Conservation (phyloP, 148 eudicot genomes). For the Fagopyrum homotropicum region DNA sequence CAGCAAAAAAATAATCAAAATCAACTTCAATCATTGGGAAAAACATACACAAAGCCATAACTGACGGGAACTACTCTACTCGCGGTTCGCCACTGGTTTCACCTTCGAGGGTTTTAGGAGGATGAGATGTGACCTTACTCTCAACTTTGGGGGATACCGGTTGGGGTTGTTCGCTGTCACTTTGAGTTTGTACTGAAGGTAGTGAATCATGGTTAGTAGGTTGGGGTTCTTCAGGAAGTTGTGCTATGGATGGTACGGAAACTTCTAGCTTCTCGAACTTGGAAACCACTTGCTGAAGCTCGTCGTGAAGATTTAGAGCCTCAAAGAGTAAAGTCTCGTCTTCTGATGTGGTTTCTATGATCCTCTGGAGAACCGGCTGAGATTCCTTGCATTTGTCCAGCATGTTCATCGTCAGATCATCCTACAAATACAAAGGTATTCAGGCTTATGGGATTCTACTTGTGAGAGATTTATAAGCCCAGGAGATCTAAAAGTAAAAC, state of each 20-base stretch:
- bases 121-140: slow-evolving; percentile 2
- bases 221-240: slow-evolving; percentile 9
- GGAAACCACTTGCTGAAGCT: slow-evolving; percentile 68
- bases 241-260: slow-evolving; percentile 25
- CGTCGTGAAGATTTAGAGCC: slow-evolving; percentile 83
- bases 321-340: slow-evolving; percentile 81
- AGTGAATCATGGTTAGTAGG: background rate
- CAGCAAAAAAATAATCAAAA: background rate
- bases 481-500: background rate
- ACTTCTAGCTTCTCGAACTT: slow-evolving; percentile 52
- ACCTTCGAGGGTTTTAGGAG: slow-evolving; percentile 7
- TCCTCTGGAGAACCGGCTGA: slow-evolving; percentile 66
- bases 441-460: background rate
- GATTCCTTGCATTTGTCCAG: slow-evolving; percentile 88
- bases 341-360: slow-evolving; percentile 66
- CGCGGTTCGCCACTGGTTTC: slow-evolving; percentile 10
- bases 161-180: background rate
- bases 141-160: background rate
- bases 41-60: background rate
- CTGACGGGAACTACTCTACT: background rate
- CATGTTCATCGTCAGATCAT: slow-evolving; percentile 77
- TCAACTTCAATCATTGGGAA: background rate
- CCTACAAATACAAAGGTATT: slow-evolving; percentile 33
- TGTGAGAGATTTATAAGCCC: background rate
- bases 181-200: background rate